phyloP scores from a whole-genome alignment of 176 grass and related monocot species.

The Saccharum officinarum region DNA sequence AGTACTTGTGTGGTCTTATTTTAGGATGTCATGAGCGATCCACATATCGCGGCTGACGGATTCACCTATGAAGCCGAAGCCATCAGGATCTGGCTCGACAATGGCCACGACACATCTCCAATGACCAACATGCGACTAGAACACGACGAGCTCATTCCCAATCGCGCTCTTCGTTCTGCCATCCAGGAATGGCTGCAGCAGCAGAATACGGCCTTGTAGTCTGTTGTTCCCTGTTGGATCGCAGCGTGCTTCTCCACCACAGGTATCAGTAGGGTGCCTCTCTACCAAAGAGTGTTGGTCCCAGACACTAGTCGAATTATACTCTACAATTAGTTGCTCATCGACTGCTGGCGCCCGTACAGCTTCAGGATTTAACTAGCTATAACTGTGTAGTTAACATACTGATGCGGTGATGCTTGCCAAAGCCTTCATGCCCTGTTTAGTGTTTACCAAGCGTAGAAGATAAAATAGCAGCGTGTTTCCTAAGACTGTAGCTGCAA shows the following conservation, averaged over 20 bases:
- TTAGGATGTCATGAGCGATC: conserved; percentile 51
- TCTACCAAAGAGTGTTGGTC: not conserved
- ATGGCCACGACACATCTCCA: conserved; percentile 33
- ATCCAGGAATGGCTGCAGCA: conserved; percentile 44
- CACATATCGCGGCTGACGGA: conserved; percentile 46
- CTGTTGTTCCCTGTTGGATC: not conserved
- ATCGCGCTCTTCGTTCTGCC: conserved; percentile 36
- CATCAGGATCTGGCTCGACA: conserved; percentile 33
- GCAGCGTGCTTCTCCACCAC: not conserved
- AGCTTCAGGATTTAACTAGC: not conserved
- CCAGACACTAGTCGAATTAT: not conserved
- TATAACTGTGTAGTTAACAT: not conserved
- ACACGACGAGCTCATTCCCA: conserved; percentile 35
- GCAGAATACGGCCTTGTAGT: not conserved
- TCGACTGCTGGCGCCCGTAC: not conserved
- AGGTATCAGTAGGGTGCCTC: not conserved
- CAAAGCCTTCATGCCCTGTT: not conserved
- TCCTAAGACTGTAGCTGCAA: too few relatives aligned
- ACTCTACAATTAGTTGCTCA: not conserved
- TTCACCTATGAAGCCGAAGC: conserved; percentile 41
- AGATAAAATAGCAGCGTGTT: too few relatives aligned
- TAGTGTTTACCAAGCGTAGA: not conserved
- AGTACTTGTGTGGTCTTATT: not conserved
- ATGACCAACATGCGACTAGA: conserved; percentile 42
- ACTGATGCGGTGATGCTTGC: not conserved